Percentiles rank a stretch among this genome's conserved stretches.
Evolutionary conservation across 441 rosid genomes (phyloP).

Genomic region (Euphorbia celastroides): DNA sequence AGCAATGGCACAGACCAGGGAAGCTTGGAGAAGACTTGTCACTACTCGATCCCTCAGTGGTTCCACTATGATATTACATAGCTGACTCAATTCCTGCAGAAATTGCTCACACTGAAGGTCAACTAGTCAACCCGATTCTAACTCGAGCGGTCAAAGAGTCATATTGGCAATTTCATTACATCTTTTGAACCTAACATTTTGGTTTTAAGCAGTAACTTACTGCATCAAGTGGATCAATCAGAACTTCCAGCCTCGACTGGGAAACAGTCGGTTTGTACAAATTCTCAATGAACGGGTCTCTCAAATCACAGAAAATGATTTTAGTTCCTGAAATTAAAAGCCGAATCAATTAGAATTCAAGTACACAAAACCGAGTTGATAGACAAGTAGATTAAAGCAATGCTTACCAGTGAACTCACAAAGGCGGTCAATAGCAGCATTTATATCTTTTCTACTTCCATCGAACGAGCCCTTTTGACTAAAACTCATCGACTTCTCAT

Average conservation of each 20-base stretch:
- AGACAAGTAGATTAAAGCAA: constrained; percentile 9
- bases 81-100: constrained; percentile 79
- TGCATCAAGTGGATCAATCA: constrained; percentile 76
- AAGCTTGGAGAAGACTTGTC: constrained; percentile 93
- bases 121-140: not conserved
- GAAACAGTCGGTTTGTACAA: constrained; percentile 76
- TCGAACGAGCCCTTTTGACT: constrained; percentile 72
- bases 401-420: constrained; percentile 85
- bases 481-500: constrained; percentile 60
- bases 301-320: constrained; percentile 86
- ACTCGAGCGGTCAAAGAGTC: not conserved
- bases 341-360: constrained; percentile 17
- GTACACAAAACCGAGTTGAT: constrained; percentile 12
- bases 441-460: constrained; percentile 85
- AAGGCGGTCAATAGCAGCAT: constrained; percentile 80
- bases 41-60: constrained; percentile 89
- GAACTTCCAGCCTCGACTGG: constrained; percentile 73
- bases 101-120: not conserved
- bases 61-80: constrained; percentile 76
- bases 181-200: not conserved
- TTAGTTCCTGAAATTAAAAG: constrained; percentile 66
- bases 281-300: constrained; percentile 81
- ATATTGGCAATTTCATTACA: not conserved
- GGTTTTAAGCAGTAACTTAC: constrained; percentile 32
- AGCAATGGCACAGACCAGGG: constrained; percentile 51